Evolutionary conservation across 352 stramenopile species (phyloP).

Genomic region (Plasmopara muralis): DNA sequence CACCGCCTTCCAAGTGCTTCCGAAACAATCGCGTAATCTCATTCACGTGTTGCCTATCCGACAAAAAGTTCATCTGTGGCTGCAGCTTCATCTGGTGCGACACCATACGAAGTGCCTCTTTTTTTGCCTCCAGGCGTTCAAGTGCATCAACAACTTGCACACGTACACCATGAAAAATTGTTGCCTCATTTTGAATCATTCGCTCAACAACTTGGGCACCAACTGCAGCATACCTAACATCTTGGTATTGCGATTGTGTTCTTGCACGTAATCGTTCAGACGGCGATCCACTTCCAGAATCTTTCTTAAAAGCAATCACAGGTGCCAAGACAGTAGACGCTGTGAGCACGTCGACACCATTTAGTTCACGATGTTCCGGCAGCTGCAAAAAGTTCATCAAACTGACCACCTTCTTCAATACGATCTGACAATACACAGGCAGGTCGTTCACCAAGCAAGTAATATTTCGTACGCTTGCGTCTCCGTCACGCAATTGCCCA

Average conservation of each 20-base stretch:
- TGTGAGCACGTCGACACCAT: conserved; percentile 60
- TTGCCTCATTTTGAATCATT: conserved; percentile 70
- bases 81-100: conserved; percentile 67
- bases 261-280: conserved; percentile 36
- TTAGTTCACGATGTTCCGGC: conserved; percentile 48
- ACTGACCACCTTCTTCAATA: conserved; percentile 61
- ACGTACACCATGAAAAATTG: conserved; percentile 69
- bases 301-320: conserved; percentile 75
- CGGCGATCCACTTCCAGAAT: conserved; percentile 29
- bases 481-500: conserved; percentile 60
- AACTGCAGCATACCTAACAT: conserved; percentile 67
- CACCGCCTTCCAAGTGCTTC: conserved; percentile 25
- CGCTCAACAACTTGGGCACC: conserved; percentile 68
- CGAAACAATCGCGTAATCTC: conserved; percentile 56
- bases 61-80: conserved; percentile 57
- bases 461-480: conserved; percentile 71
- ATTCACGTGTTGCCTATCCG: conserved; percentile 55
- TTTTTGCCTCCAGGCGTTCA: conserved; percentile 57
- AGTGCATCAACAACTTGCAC: conserved; percentile 57
- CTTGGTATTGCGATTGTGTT: conserved; percentile 56
- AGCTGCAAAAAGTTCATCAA: conserved; percentile 64
- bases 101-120: conserved; percentile 49
- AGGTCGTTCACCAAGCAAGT: conserved; percentile 74
- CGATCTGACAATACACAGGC: conserved; percentile 56
- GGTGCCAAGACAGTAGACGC: conserved; percentile 58